Evolutionary conservation across 23 red algal species (phyloP).

Genomic region (Gracilaria caudata): DNA sequence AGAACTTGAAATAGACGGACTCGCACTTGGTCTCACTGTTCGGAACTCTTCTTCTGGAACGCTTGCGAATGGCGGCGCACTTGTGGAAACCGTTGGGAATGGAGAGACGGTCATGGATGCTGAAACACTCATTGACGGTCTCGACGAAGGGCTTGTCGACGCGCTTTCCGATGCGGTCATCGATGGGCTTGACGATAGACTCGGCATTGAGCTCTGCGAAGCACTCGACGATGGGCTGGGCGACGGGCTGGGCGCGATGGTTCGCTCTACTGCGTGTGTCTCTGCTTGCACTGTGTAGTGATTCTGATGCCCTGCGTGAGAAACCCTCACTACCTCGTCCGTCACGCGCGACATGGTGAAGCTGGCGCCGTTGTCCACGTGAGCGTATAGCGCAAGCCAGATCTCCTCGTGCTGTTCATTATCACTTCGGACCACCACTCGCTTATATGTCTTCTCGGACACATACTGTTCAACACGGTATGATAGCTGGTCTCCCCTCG

Average conservation of each 20-base stretch:
- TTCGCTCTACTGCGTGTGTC: constrained; percentile 24
- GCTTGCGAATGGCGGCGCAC: background rate
- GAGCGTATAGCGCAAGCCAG: constrained; percentile 27
- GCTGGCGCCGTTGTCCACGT: background rate
- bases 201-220: background rate
- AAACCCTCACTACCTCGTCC: background rate
- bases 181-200: background rate
- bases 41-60: background rate
- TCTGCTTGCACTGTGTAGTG: constrained; percentile 11
- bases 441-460: constrained; percentile 30
- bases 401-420: constrained; percentile 20
- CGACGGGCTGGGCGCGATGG: constrained; percentile 27
- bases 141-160: background rate
- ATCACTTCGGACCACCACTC: constrained; percentile 43
- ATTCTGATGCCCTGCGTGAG: background rate
- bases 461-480: constrained; percentile 37
- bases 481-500: constrained; percentile 1
- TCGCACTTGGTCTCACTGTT: background rate
- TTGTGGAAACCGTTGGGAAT: background rate
- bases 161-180: constrained; percentile 8
- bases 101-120: background rate
- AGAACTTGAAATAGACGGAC: background rate
- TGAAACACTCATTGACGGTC: background rate
- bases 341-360: constrained; percentile 5
- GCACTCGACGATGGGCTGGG: background rate